phyloP scores from a whole-genome alignment of 2,329 filamentous ascomycete species.

The Aspergillus viridinutans region DNA sequence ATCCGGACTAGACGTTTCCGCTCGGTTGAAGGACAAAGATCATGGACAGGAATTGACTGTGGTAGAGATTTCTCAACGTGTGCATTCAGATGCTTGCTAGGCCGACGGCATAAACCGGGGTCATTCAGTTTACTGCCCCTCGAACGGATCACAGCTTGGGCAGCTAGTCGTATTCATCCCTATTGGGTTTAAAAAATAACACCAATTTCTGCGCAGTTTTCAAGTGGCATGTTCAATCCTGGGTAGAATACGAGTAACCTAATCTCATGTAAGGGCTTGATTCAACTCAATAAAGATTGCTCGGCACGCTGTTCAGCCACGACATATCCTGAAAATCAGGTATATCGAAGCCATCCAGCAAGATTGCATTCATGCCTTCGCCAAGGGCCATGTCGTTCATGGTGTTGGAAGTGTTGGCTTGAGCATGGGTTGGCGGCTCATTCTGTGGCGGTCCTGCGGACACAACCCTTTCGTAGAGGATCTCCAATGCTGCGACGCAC shows the following conservation, averaged over 20 bases:
- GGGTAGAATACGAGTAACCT: neutral
- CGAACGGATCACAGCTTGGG: neutral
- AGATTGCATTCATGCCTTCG: slow-evolving; percentile 21
- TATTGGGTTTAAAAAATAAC: too few relatives aligned
- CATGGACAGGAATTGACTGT: too few relatives aligned
- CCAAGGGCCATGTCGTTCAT: slow-evolving; percentile 24
- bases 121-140: slow-evolving; percentile 24
- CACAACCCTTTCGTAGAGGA: slow-evolving; percentile 26
- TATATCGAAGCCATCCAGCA: slow-evolving; percentile 25
- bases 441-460: slow-evolving; percentile 13
- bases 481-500: slow-evolving; percentile 30
- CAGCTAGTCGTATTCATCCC: too few relatives aligned
- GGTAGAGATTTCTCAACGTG: too few relatives aligned
- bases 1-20: too few relatives aligned
- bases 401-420: neutral
- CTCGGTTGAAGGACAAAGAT: too few relatives aligned
- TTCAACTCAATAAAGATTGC: slow-evolving; percentile 21
- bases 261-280: neutral
- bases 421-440: slow-evolving; percentile 1
- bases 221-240: neutral
- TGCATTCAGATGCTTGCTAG: too few relatives aligned
- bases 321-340: slow-evolving; percentile 33
- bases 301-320: slow-evolving; percentile 32
- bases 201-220: too few relatives aligned
- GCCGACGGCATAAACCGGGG: too few relatives aligned